Percentiles rank a stretch among this genome's conserved stretches.
Conservation (phyloP, 306 rosid genomes). For the Arachis stenosperma region DNA sequence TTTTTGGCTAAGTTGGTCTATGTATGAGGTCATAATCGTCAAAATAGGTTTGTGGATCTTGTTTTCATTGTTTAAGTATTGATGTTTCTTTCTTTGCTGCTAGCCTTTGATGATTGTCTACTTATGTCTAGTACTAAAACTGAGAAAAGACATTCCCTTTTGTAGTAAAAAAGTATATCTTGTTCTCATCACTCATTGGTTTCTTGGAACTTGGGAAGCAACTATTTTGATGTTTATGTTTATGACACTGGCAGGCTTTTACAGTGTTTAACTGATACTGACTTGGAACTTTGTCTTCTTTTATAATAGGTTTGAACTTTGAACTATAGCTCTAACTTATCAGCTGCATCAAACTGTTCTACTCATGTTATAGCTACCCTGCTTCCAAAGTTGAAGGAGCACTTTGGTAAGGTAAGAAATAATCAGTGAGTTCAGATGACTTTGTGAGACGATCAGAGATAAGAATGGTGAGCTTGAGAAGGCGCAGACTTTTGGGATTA, state of each 20-base stretch:
- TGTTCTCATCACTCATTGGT: slow-evolving; percentile 28
- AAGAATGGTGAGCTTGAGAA: slow-evolving; percentile 93
- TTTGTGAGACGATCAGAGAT: slow-evolving; percentile 40
- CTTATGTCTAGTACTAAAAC: slow-evolving; percentile 29
- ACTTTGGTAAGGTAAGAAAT: slow-evolving; percentile 36
- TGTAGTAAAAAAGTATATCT: slow-evolving; percentile 22
- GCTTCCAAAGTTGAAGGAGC: slow-evolving; percentile 28
- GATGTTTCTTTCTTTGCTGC: slow-evolving; percentile 27
- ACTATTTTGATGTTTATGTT: slow-evolving; percentile 15
- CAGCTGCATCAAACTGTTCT: slow-evolving; percentile 17
- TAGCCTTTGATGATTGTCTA: slow-evolving; percentile 30
- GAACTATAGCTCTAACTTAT: neutral
- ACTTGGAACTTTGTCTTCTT: slow-evolving; percentile 7
- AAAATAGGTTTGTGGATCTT: slow-evolving; percentile 32
- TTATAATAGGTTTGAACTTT: slow-evolving; percentile 14
- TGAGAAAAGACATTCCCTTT: slow-evolving; percentile 20
- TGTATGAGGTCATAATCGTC: slow-evolving; percentile 19
- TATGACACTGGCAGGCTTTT: slow-evolving; percentile 15
- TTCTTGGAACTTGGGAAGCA: slow-evolving; percentile 16
- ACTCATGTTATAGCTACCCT: slow-evolving; percentile 35
- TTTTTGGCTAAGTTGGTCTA: slow-evolving; percentile 35
- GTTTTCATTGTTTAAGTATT: slow-evolving; percentile 22
- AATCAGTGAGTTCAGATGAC: slow-evolving; percentile 34
- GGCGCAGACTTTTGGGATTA: slow-evolving; percentile 91
- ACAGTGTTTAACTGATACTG: slow-evolving; percentile 22